Base-by-base conservation (phyloP, 768 basidiomycete species). In the Tricholoma matsutake region DNA sequence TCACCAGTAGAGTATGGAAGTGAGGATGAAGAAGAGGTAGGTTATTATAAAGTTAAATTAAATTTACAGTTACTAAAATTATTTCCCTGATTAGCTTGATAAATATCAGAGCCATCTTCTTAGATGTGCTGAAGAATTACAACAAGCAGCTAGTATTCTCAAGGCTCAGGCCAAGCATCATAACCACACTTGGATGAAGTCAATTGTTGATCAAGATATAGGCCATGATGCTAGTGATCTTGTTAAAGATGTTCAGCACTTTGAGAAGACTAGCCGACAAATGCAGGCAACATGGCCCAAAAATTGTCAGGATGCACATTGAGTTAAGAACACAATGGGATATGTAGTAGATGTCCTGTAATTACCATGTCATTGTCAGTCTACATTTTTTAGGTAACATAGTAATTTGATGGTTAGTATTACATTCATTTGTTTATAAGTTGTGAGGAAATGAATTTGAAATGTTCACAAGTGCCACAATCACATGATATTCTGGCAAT, bases 211-310 rank as follows among this genome's bases (percentile, higher is more conserved):
- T 32, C 59, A 58, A 13, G 54, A 60, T 25, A n/a, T 65, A 16
- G 63, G 64, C n/a, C 52, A 41, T 32, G 64, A 66, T 47, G 64
- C 63, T 29, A 54, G 56, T 52, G 34, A 56, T 28, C 56, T 68
- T 35, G 64, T 67, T 9, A 35, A 56, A 18, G 68, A 71, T 55
- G 60, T 72, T 34, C 56, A 60, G 4, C 52, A 53, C 22, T 56
- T 53, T 47, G 67, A 69, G 51, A 52, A 51, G 18, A 67, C 60
- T 4, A 63, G 64, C 2, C 47, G 57, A 32, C 64, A 60, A 20
- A 60, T 64, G 8, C 59, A 58, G 22, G 68, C 54, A 6, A 71
- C 70, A 3, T 71, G 69, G 69, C 64, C 59, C 16, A 63, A 62
- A 22, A 58, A 43, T 43, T n/a, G 7, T 20, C 41, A 57, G 34